These are phyloP conservation scores for Hypoxylon rubiginosum DNA, from an alignment of 2,329 filamentous ascomycete genomes.

Conservation along the genomic window DNA sequence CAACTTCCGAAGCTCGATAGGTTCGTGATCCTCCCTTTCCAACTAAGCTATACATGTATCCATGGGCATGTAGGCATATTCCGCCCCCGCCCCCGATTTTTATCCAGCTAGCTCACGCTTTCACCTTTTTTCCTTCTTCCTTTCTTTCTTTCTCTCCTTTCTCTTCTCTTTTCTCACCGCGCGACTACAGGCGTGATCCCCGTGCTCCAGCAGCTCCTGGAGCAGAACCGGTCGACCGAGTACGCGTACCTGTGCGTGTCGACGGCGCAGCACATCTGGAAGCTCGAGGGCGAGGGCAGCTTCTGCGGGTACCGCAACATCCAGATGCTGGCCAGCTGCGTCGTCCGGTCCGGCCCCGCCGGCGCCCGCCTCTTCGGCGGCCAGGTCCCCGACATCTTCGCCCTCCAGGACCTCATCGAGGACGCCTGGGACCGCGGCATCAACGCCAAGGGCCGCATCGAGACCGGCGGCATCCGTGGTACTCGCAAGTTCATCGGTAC, in stretches of 20 bases:
- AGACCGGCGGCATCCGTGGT: constrained; percentile 89
- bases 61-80: too few species aligned
- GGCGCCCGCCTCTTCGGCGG: constrained; percentile 72
- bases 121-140: too few species aligned
- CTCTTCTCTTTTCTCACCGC: too few species aligned
- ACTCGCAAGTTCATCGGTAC: constrained; percentile 97
- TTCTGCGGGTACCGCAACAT: constrained; percentile 98
- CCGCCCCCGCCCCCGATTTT: too few species aligned
- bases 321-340: constrained; percentile 88
- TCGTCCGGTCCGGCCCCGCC: constrained; percentile 69
- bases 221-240: constrained; percentile 73
- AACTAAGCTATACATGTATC: constrained; percentile 35
- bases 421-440: constrained; percentile 88
- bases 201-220: constrained; percentile 72
- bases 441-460: constrained; percentile 77
- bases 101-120: too few species aligned
- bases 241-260: constrained; percentile 86
- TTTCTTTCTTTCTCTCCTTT: too few species aligned
- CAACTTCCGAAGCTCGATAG: constrained; percentile 67
- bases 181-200: constrained; percentile 66
- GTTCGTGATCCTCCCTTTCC: constrained; percentile 50
- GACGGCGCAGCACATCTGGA: constrained; percentile 82
- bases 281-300: constrained; percentile 83
- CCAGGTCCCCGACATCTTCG: constrained; percentile 79
- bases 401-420: constrained; percentile 89